Evolutionary conservation across 805 yeast species (phyloP), one percentile per base, ranked within the genome.

Genomic region (Gaillardinia entomophila): DNA sequence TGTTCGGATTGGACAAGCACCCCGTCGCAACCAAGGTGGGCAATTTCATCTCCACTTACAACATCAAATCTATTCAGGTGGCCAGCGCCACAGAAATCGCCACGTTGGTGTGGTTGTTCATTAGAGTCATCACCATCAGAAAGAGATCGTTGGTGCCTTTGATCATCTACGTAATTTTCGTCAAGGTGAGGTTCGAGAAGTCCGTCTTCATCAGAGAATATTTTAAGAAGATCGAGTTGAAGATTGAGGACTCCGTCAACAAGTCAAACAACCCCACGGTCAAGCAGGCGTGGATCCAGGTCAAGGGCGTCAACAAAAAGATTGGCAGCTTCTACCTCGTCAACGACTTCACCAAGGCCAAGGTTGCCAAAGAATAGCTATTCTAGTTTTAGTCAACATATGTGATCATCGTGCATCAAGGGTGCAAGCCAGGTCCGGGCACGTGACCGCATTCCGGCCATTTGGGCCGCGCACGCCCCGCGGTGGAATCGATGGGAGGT

Each of bases 121-220:
- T 79, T 30, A 73, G 82, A 44, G 68, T 79, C 12, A 18, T 82
- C 26, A 48, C 78, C n/a, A 79, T 77, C 63, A 70, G 76, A 51
- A 67, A 61, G 44, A 75, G 77, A 48, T 79, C 89, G 23, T 71
- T 85, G 72, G 43, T 77, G 32, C 66, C 76, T 3, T 62, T 82
- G 20, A 48, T 75, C 23, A 50, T 69, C 7, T 82, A 77, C 51
- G 51, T 73, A 10, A 36, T 75, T 10, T 89, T 89, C 62, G 68
- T 87, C 58, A 84, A 84, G 57, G 57, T 82, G 36, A 76, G 95
- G 57, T 84, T 68, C 53, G 94, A 86, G 52, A 78, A 77, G 44
- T 82, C 92, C 3, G 65, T 75, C 19, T 79, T 77, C 62, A 81
- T 87, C 35, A 79, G 85, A 59, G 64, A 73, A 41, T 78, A 77